Base-by-base conservation (phyloP, 108 stramenopile species). In the Cyclotella cryptica region DNA sequence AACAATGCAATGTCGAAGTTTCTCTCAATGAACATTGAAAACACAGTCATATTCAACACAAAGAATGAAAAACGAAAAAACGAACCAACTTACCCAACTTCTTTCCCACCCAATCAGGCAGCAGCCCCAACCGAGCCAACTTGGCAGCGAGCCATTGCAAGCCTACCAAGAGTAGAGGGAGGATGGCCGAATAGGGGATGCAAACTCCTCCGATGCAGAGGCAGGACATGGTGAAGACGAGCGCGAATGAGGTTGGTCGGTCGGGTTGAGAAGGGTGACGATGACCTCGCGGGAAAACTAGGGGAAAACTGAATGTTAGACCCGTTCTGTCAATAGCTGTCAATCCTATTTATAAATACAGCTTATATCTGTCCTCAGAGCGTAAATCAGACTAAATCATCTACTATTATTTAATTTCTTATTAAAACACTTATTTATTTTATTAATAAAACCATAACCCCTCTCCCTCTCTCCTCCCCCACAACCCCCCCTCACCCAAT, bases 171-270 rank as follows among this genome's bases (percentile, higher is more conserved):
- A 90, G 46, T 11, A 96, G 59, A 0, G 95, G 93, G 14, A 96
- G 14, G 13, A 96, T 75, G 12, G 92, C 95, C 3, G 90, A 78
- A 71, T 93, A 92, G 22, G 95, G 95, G 55, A 96, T 86, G 70
- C 95, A 96, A 28, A 92, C 88, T 30, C 92, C 92, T 40, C 92
- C 91, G 72, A 96, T 81, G 70, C 95, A 95, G 19, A 83, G 74
- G 21, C 85, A 69, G 59, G 87, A 81, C 86, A 86, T 89, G 51
- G 46, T 26, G 2, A 47, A 10, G 67, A 30, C 64, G 27, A 28
- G 40, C n/a, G 55, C n/a, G 12, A 57, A 57, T 1, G 4, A 3
- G 55, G 3, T 3, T 24, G 8, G 12, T 24, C 5, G 55, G 55
- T 24, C 1, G 12, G 18, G 53, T 13, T 7, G 53, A 12, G 11